Conservation (phyloP, 140 eudicot genomes). For the Stevia rebaudiana region DNA sequence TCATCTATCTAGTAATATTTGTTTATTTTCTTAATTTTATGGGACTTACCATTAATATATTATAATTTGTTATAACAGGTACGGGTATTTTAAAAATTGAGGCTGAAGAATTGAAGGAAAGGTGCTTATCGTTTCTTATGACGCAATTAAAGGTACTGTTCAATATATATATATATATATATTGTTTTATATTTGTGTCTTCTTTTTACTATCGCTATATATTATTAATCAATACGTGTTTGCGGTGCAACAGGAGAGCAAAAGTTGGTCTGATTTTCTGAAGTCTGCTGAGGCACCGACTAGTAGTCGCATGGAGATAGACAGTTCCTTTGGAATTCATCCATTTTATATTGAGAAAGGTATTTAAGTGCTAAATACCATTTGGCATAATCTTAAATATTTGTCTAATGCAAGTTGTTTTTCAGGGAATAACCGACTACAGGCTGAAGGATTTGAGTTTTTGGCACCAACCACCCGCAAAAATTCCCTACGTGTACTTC, state of each 20-base stretch:
- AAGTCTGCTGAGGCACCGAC: slow-evolving; percentile 20
- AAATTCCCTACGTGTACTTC: slow-evolving; percentile 73
- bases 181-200: background rate
- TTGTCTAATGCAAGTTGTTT: slow-evolving; percentile 11
- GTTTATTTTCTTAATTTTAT: background rate
- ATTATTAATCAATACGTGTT: background rate
- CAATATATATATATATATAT: background rate
- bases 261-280: slow-evolving; percentile 54
- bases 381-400: no score
- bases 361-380: no score
- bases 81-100: slow-evolving; percentile 56
- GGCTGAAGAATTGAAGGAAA: slow-evolving; percentile 51
- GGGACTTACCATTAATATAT: background rate
- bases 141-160: slow-evolving; percentile 51
- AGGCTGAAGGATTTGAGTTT: slow-evolving; percentile 66
- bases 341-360: slow-evolving; percentile 95
- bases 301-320: slow-evolving; percentile 42
- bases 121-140: slow-evolving; percentile 57
- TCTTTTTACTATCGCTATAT: background rate
- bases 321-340: slow-evolving; percentile 63
- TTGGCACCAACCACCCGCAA: slow-evolving; percentile 84
- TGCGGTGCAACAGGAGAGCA: slow-evolving; percentile 38
- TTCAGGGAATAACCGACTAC: slow-evolving; percentile 44
- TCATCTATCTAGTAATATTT: background rate
- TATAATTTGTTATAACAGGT: slow-evolving; percentile 37